A percentile compares a stretch with the other conserved stretches of the same genome.
phyloP scores from a whole-genome alignment of 2,329 filamentous ascomycete species.

The Penicillium sp. region DNA sequence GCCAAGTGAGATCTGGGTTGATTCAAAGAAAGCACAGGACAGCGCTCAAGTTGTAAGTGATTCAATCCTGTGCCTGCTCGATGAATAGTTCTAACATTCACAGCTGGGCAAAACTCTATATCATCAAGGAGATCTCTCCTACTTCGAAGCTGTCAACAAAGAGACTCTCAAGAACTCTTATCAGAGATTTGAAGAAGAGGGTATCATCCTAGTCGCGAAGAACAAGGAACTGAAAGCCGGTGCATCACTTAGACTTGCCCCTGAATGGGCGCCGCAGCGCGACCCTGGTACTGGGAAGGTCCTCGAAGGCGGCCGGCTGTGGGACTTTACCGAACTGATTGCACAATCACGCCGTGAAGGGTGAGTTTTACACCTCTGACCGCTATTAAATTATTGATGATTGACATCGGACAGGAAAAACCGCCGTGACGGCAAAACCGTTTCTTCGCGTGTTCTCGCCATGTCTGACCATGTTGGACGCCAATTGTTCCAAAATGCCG shows the following conservation, averaged over 20 bases:
- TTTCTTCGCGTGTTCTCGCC: slow-evolving; percentile 75
- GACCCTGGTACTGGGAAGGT: slow-evolving; percentile 63
- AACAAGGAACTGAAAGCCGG: slow-evolving; percentile 54
- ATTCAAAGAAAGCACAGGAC: slow-evolving; percentile 74
- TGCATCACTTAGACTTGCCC: slow-evolving; percentile 63
- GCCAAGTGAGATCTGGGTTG: slow-evolving; percentile 74
- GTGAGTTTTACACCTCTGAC: slow-evolving; percentile 28
- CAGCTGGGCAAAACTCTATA: slow-evolving; percentile 94
- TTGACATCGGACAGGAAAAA: slow-evolving; percentile 64
- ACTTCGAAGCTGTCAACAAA: slow-evolving; percentile 98
- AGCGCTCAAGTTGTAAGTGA: slow-evolving; percentile 72
- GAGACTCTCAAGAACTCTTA: slow-evolving; percentile 96
- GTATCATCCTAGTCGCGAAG: slow-evolving; percentile 76
- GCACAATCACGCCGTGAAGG: slow-evolving; percentile 81
- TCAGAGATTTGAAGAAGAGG: slow-evolving; percentile 83
- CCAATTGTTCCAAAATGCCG: slow-evolving; percentile 59
- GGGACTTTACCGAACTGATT: slow-evolving; percentile 90
- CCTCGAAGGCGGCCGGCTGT: slow-evolving; percentile 72
- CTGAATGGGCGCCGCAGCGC: slow-evolving; percentile 72
- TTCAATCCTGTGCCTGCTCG: background rate
- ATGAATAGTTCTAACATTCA: slow-evolving; percentile 16
- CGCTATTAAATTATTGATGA: background rate
- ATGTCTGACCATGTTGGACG: slow-evolving; percentile 74
- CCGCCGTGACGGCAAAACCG: slow-evolving; percentile 85
- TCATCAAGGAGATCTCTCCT: slow-evolving; percentile 93